Evolutionary conservation across 176 grass and related monocot species (phyloP).

Genomic region (Oryza nivara): DNA sequence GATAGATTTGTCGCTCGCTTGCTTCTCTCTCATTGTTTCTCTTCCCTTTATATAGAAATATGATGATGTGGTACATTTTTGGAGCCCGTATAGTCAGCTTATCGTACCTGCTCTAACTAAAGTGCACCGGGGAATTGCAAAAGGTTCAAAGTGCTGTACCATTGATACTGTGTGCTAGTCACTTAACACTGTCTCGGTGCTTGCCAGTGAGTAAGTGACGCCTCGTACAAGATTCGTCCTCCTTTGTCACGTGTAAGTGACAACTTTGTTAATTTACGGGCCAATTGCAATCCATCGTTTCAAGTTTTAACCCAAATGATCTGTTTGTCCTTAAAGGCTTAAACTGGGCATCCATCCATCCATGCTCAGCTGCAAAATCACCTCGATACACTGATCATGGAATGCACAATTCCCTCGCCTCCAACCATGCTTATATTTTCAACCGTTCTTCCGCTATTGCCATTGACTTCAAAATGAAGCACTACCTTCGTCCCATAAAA

Average conservation of each 20-base stretch:
- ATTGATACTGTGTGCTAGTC: background rate
- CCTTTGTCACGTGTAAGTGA: background rate
- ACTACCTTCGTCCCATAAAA: too few species aligned
- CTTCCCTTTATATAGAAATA: too few species aligned
- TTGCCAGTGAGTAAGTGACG: background rate
- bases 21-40: too few species aligned
- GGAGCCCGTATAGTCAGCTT: too few species aligned
- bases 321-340: background rate
- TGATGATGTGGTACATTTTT: too few species aligned
- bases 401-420: background rate
- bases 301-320: background rate
- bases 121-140: too few species aligned
- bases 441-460: too few species aligned
- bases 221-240: background rate
- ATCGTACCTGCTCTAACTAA: too few species aligned
- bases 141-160: too few species aligned
- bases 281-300: background rate
- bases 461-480: too few species aligned
- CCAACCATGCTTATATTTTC: too few species aligned
- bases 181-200: background rate
- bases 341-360: background rate
- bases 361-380: background rate
- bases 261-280: background rate
- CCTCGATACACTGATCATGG: background rate
- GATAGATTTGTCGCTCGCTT: too few species aligned